phyloP scores from a whole-genome alignment of 768 basidiomycete species.

The Phaeotremella skinneri region DNA sequence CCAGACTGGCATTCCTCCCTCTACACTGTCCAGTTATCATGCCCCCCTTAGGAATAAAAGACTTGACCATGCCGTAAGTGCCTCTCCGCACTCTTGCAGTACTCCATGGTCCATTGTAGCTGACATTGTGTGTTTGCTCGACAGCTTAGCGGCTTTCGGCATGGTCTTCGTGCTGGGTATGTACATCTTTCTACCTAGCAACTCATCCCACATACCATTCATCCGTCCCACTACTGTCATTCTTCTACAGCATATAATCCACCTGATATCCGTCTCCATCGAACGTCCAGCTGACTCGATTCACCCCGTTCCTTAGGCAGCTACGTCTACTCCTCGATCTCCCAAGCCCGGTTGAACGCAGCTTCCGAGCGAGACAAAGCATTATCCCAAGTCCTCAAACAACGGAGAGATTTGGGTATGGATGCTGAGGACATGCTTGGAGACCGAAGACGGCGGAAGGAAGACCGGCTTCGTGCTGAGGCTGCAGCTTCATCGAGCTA shows the following conservation, averaged over 20 bases:
- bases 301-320: too few relatives aligned
- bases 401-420: conserved; percentile 30
- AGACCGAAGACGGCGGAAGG: conserved; percentile 3
- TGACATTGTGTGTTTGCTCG: too few relatives aligned
- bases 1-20: too few relatives aligned
- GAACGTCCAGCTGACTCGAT: too few relatives aligned
- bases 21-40: conserved; percentile 11
- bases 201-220: not conserved
- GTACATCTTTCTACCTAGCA: not conserved
- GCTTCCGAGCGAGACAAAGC: conserved; percentile 18
- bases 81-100: not conserved
- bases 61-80: conserved; percentile 34
- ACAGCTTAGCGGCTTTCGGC: conserved; percentile 34
- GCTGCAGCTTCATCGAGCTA: not conserved
- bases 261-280: too few relatives aligned
- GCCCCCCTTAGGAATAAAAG: conserved; percentile 22
- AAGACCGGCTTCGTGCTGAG: not conserved
- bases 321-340: conserved; percentile 36
- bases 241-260: too few relatives aligned
- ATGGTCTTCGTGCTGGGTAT: conserved; percentile 42
- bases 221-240: not conserved
- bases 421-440: conserved; percentile 18
- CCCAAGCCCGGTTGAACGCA: conserved; percentile 28
- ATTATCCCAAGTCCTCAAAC: conserved; percentile 14
- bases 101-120: too few relatives aligned